Base-by-base conservation (phyloP, 1,284 basidiomycete genomes). In the Ceratobasidium sp. region DNA sequence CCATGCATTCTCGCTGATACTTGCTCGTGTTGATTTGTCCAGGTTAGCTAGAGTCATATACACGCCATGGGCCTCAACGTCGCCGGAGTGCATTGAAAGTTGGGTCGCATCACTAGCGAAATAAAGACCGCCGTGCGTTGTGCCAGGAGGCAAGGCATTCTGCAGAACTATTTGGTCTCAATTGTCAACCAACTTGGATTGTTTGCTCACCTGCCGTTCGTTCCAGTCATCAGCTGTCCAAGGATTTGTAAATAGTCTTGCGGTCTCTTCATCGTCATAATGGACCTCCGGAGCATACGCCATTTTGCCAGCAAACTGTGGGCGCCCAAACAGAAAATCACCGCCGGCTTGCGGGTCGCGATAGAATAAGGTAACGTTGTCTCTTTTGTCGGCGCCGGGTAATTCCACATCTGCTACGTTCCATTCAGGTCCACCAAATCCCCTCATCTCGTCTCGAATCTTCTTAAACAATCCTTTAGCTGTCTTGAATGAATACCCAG, bases 31-130 rank as follows among this genome's bases (percentile, higher is more conserved):
- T 46, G 47, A 55, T 23, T 73, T 73, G 32, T 73, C 46, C 9
- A 73, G 30, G 26, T 63, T 66, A 4, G 50, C 62, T 14, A 66
- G 52, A 52, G 49, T 66, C 28, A 66, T 58, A 43, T 73, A 66
- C 18, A 73, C 63, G 1, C 61, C 61, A 21, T 73, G 72, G 9
- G 47, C 72, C n/a, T 14, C 38, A 13, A 64, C 63, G 41, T 66
- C 72, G 5, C 71, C 71, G 1, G 71, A 63, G 28, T 73, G 61
- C 7, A 30, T 73, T 2, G 50, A 35, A 13, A 73, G 57, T 14
- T 54, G 61, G 1, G 71, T 73, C 18, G 59, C 16, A 30, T 73
- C 62, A 54, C 61, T 64, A 1, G 52, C 62, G 14, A 73, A 38
- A 21, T 66, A 18, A 1, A 66, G 28, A 6, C 50, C 66, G 4